phyloP scores from a whole-genome alignment of 805 yeast genomes.

The Hanseniaspora lachancei region DNA sequence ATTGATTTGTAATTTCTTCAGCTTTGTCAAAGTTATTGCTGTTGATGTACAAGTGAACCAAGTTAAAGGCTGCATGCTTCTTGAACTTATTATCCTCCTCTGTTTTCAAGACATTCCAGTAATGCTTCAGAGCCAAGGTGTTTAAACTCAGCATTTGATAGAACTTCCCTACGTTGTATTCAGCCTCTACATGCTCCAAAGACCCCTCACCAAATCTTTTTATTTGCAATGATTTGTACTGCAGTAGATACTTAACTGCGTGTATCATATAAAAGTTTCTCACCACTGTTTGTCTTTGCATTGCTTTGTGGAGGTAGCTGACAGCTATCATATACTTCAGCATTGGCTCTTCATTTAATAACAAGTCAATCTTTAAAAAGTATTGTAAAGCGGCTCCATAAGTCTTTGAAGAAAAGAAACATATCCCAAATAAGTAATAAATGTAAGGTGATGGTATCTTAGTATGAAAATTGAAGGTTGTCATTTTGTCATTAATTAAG shows the following conservation, averaged over 20 bases:
- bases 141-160: slow-evolving; percentile 74
- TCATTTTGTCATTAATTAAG: slow-evolving; percentile 40
- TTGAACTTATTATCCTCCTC: slow-evolving; percentile 48
- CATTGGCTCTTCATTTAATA: slow-evolving; percentile 64
- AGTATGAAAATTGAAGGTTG: slow-evolving; percentile 25
- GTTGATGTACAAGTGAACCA: slow-evolving; percentile 57
- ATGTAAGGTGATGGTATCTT: slow-evolving; percentile 47
- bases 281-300: slow-evolving; percentile 77
- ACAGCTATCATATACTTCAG: slow-evolving; percentile 62
- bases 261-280: slow-evolving; percentile 81
- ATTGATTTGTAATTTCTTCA: slow-evolving; percentile 46
- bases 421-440: slow-evolving; percentile 63
- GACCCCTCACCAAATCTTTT: slow-evolving; percentile 25
- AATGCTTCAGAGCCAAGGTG: slow-evolving; percentile 59
- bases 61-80: slow-evolving; percentile 75
- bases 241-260: slow-evolving; percentile 65
- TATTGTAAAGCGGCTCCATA: slow-evolving; percentile 74
- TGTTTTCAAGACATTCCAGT: slow-evolving; percentile 48
- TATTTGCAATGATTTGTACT: slow-evolving; percentile 47
- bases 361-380: slow-evolving; percentile 53
- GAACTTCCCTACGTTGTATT: slow-evolving; percentile 70
- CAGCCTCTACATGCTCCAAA: slow-evolving; percentile 56
- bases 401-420: slow-evolving; percentile 68
- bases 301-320: slow-evolving; percentile 75
- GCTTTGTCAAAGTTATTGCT: slow-evolving; percentile 64